phyloP scores from a whole-genome alignment of 1,139 yeast genomes.

The Suhomyces guaymorum region DNA sequence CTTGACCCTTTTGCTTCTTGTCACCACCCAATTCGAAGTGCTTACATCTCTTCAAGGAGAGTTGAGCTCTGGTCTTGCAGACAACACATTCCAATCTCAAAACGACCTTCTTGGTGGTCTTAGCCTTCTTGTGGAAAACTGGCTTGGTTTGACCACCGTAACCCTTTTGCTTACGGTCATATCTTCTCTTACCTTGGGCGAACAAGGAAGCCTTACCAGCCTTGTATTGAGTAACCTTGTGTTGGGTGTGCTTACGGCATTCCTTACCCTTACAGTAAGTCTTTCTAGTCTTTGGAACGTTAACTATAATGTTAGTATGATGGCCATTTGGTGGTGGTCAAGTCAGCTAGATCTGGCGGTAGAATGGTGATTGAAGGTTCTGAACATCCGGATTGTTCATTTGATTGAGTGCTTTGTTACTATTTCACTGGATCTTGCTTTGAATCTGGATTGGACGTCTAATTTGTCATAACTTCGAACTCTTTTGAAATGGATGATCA shows the following conservation, averaged over 20 bases:
- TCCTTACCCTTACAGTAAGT: slow-evolving; percentile 99
- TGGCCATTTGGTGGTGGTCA: too few species aligned
- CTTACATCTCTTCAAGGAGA: slow-evolving; percentile 99
- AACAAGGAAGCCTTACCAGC: slow-evolving; percentile 99
- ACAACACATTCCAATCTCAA: slow-evolving; percentile 98
- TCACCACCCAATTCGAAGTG: slow-evolving; percentile 99
- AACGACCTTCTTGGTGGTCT: slow-evolving; percentile 99
- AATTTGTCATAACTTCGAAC: not conserved
- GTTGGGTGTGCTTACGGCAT: slow-evolving; percentile 99
- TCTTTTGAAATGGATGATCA: not conserved
- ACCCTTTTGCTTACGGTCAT: slow-evolving; percentile 99
- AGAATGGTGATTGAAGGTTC: too few species aligned
- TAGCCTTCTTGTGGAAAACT: slow-evolving; percentile 99
- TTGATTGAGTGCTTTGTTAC: not conserved
- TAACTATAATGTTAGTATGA: slow-evolving; percentile 67
- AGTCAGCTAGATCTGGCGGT: too few species aligned
- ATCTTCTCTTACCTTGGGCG: slow-evolving; percentile 99
- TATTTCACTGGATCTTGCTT: not conserved
- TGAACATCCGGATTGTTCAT: too few species aligned
- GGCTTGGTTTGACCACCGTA: slow-evolving; percentile 99
- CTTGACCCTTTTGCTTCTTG: slow-evolving; percentile 99
- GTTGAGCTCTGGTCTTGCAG: slow-evolving; percentile 99
- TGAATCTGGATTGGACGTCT: not conserved
- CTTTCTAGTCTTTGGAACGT: slow-evolving; percentile 99
- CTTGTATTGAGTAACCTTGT: slow-evolving; percentile 99